Base-by-base conservation (phyloP, 345 rosid genomes). In the Euphorbia pulcherrima region DNA sequence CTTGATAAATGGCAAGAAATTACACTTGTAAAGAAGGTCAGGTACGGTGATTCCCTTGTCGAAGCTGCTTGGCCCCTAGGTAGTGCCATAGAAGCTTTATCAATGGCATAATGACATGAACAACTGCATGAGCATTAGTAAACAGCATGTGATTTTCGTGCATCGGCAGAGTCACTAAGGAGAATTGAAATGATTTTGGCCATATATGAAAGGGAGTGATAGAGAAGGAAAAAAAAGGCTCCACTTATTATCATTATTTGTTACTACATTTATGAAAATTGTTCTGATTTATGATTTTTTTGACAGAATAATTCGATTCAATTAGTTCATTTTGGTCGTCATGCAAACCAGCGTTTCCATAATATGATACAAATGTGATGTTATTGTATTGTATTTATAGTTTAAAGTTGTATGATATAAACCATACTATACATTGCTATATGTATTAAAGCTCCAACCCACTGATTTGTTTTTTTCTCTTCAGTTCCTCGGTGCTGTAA, bases 51-150 rank as follows among this genome's bases (percentile, higher is more conserved):
- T 52, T 67, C 84, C 54, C 82, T 80, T 0, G 97, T 91, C n/a
- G 97, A 91, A 82, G 97, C 97, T 37, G 96, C 97, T 12, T 94
- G 99, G 99, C 99, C 99, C 18, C 77, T 94, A 10, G 99, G 97
- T 77, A 94, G 99, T 46, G 99, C 97, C 72, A 91, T 94, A 17
- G 97, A 91, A 78, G 97, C 97, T 13, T 78, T 91, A 12, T 94
- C 97, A 53, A 71, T 87, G 13, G 60, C 30, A 60, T 33, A 35
- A 48, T 64, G 65, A 73, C 24, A 35, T 28, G 41, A 33, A 33
- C 37, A 44, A 47, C 29, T 35, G 9, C 23, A 14, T 56, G 16
- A 6, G 28, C 54, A 4, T 68, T 37, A 29, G 21, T 30, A 21
- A 24, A 21, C 3, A 33, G 67, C 41, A 48, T n/a, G 7, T 8